A percentile compares a stretch with the other conserved stretches of the same genome.
Evolutionary conservation across 2,329 filamentous ascomycete genomes (phyloP).

Genomic region (Botrytis elliptica): DNA sequence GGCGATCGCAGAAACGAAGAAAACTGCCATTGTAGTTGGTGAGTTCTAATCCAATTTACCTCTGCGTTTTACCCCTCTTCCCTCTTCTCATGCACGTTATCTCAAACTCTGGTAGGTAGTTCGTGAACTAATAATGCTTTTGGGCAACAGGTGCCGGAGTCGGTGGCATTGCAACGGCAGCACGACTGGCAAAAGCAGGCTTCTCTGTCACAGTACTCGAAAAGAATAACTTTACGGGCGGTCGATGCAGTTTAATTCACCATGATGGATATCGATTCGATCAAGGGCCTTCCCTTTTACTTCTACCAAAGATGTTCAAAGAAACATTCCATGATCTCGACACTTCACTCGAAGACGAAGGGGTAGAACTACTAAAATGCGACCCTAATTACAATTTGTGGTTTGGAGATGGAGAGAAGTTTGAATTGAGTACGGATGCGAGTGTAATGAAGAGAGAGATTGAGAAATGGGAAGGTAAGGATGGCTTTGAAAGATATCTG

Average conservation of each 20-base stretch:
- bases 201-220: constrained; percentile 74
- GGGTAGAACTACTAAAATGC: constrained; percentile 68
- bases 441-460: constrained; percentile 69
- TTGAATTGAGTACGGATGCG: constrained; percentile 66
- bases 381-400: constrained; percentile 74
- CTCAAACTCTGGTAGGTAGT: neutral
- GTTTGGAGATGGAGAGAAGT: constrained; percentile 65
- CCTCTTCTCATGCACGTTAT: neutral
- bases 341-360: constrained; percentile 63
- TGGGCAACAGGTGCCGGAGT: constrained; percentile 59
- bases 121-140: constrained; percentile 23
- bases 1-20: constrained; percentile 38
- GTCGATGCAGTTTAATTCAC: constrained; percentile 65
- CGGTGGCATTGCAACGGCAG: constrained; percentile 69
- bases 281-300: constrained; percentile 71
- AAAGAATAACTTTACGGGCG: constrained; percentile 72
- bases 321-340: constrained; percentile 68
- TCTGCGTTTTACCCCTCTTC: neutral
- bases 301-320: constrained; percentile 68
- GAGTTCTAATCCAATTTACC: constrained; percentile 29
- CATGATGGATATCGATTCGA: constrained; percentile 67
- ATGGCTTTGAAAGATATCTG: constrained; percentile 69
- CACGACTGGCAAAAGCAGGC: constrained; percentile 68
- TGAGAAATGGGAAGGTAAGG: constrained; percentile 70
- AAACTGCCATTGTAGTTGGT: constrained; percentile 55